phyloP scores from a whole-genome alignment of 164 flowering plant genomes.

The Saururus chinensis region DNA sequence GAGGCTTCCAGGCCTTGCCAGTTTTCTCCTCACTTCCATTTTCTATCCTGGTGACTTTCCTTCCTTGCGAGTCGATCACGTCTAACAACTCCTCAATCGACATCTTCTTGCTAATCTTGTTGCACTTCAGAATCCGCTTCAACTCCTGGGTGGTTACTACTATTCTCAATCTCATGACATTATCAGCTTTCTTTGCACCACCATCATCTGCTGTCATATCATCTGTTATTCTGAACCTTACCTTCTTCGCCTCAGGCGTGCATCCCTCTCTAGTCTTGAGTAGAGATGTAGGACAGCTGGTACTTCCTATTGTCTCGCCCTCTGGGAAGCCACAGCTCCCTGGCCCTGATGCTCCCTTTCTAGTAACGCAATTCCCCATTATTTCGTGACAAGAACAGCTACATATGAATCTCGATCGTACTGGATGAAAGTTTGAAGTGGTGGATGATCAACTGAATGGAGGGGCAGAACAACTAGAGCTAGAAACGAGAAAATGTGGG shows the following conservation, averaged over 20 bases:
- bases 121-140: slow-evolving; percentile 1
- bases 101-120: background rate
- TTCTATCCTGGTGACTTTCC: background rate
- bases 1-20: background rate
- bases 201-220: too few species aligned
- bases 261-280: background rate
- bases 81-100: slow-evolving; percentile 1
- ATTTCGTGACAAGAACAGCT: background rate
- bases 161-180: slow-evolving; percentile 5
- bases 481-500: too few species aligned
- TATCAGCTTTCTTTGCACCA: background rate
- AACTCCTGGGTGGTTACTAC: slow-evolving; percentile 5
- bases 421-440: too few species aligned
- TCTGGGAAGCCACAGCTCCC: background rate
- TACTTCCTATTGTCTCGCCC: background rate
- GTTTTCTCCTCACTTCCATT: background rate
- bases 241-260: slow-evolving; percentile 5
- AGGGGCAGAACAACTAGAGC: too few species aligned
- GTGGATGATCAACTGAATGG: too few species aligned
- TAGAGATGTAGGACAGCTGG: background rate
- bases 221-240: background rate
- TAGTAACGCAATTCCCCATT: slow-evolving; percentile 1
- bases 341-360: background rate
- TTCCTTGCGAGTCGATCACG: background rate
- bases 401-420: too few species aligned